Evolutionary conservation across 1,284 basidiomycete species (phyloP), one percentile per base, ranked within the genome.

Genomic region (Ustilago xerochloae): DNA sequence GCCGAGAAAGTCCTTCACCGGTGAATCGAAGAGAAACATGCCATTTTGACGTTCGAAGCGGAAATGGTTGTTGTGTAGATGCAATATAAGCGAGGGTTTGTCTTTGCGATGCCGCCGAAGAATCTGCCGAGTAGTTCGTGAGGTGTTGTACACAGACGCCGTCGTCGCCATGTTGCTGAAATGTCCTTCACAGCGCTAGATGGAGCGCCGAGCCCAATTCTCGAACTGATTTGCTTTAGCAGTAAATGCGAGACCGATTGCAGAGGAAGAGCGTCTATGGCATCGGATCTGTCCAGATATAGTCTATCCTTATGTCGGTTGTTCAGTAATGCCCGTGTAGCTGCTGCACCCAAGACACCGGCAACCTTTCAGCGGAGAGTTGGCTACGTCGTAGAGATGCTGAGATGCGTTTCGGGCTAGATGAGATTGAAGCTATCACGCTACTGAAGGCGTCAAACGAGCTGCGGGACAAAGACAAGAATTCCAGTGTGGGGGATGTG

Each of bases 1-100:
- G 6, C 74, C 62, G 15, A 84, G 56, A 30, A 84, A 77, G 1
- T 72, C 74, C 55, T 77, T 82, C 50, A 79, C 73, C 28, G 79
- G 81, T n/a, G 77, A 71, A 20, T 83, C 81, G 50, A 78, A 81
- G 29, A 80, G 61, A 29, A 81, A 81, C 56, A 79, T 77, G 33
- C 78, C 80, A 70, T 81, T 72, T 57, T 82, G 80, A 22, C 79
- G 73, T 51, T 84, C 82, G 55, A 84, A 84, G 22, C 80, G 77
- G 50, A 83, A 75, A 38, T 77, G 75, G 24, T 78, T 67, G 32
- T 75, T 69, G 62, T 81, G 77, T 6, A 84, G 71, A 39, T 84
- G 82, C 2, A 84, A 41, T 28, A 78, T 71, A 45, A 84, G 71
- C 22, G 76, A 79, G 8, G 81, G 75, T 15, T 79, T 75, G 59